Evolutionary conservation across 495 filamentous ascomycete species (phyloP), one percentile per base, ranked within the genome.

Genomic region (Lindgomyces ingoldianus): DNA sequence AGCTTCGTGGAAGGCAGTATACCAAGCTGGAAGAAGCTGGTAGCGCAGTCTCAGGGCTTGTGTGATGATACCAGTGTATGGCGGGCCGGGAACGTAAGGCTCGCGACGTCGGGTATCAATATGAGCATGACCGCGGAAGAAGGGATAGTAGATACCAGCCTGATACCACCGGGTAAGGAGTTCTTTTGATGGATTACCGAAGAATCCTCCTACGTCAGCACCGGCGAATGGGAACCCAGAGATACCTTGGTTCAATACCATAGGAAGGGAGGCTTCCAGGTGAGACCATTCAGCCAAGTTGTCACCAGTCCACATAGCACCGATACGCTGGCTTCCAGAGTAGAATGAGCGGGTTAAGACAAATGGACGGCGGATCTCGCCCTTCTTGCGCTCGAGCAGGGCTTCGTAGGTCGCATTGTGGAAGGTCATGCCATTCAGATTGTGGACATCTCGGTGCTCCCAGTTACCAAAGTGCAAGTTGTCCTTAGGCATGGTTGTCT

Each of bases 281-380:
- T 98, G 92, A n/a, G 85, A 84, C 94, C 94, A 98, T 25, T 82
- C 85, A 4, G 94, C 94, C 70, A 91, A 88, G 78, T 98, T 98
- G 74, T 98, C 94, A 57, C 94, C 94, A 21, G 94, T 98, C 94
- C 94, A 98, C 91, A 96, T 96, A 55, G 94, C 94, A 54, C 90
- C 89, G 42, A 89, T 77, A 56, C 94, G 87, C 75, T 98, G 94
- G 53, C 88, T 89, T 46, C 94, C 94, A 14, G 93, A 83, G 69
- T 85, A 98, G 81, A 92, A 98, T 4, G 91, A 85, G 22, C 94
- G 89, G 1, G 94, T 98, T 51, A 98, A 83, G 26, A 96, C 88
- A 69, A 98, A 98, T 1, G 94, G 94, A 9, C 89, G 84, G 18
- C 88, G 87, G 22, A 84, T 75, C 72, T 93, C 90, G 25, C 89